Conservation (phyloP, 768 basidiomycete genomes). For the Trametes cubensis region DNA sequence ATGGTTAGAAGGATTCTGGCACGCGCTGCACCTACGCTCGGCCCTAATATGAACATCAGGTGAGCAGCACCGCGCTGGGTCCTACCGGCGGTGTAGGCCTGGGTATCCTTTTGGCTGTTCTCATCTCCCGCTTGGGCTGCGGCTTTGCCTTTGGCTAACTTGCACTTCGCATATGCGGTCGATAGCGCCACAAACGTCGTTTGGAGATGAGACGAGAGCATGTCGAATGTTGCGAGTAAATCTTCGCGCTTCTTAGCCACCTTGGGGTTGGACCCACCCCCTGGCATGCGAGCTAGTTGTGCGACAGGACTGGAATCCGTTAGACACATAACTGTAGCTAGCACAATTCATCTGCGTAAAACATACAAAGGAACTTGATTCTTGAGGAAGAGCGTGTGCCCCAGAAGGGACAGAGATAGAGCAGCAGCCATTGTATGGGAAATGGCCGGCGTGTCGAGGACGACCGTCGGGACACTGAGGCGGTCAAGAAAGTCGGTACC, state of each 20-base stretch:
- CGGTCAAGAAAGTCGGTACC: not conserved
- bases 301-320: conserved; percentile 53
- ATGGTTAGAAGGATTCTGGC: conserved; percentile 63
- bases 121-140: conserved; percentile 7
- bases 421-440: conserved; percentile 63
- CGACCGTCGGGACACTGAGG: conserved; percentile 42
- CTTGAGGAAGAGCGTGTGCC: conserved; percentile 76
- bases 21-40: conserved; percentile 62
- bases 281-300: conserved; percentile 63
- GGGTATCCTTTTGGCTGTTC: not conserved
- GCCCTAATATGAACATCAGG: conserved; percentile 66
- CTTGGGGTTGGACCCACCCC: conserved; percentile 49
- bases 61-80: conserved; percentile 42
- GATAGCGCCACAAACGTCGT: conserved; percentile 77
- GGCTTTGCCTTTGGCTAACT: not conserved
- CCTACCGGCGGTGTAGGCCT: not conserved
- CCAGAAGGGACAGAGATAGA: conserved; percentile 62
- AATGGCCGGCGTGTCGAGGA: conserved; percentile 54
- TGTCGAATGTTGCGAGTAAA: conserved; percentile 67
- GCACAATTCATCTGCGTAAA: not conserved
- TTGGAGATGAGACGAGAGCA: conserved; percentile 68
- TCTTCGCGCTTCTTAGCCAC: conserved; percentile 63
- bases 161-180: conserved; percentile 55
- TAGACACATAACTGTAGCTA: not conserved
- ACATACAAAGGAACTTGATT: conserved; percentile 80